Conservation (phyloP, 208 protist genomes). For the Strigomonas galati region DNA sequence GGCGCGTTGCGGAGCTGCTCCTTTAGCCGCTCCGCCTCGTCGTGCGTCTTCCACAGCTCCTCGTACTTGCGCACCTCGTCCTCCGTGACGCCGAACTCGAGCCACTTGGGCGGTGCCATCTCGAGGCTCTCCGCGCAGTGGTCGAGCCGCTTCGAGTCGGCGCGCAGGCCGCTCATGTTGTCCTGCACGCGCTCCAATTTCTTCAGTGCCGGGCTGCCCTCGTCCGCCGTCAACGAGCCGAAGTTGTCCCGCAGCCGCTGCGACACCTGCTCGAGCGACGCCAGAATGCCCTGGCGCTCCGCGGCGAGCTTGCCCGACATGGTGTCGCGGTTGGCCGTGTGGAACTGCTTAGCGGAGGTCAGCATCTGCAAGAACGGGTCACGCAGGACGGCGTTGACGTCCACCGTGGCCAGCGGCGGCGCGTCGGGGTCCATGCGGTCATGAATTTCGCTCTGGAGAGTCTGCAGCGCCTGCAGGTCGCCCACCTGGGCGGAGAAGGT, state of each 20-base stretch:
- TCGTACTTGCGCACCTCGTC: conserved; percentile 65
- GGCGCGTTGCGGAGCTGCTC: conserved; percentile 34
- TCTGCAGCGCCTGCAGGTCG: conserved; percentile 48
- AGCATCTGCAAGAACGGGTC: conserved; percentile 34
- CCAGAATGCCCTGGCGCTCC: conserved; percentile 32
- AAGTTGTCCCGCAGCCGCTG: conserved; percentile 36
- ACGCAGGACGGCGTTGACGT: conserved; percentile 28
- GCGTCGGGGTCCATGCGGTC: conserved; percentile 22
- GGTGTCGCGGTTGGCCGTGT: conserved; percentile 19
- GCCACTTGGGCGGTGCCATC: conserved; percentile 65
- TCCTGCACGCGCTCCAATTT: conserved; percentile 48
- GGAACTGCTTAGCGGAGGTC: conserved; percentile 35
- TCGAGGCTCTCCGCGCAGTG: conserved; percentile 63
- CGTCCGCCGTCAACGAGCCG: conserved; percentile 35
- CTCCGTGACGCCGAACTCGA: conserved; percentile 59
- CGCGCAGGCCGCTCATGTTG: conserved; percentile 21
- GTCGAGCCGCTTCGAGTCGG: conserved; percentile 50
- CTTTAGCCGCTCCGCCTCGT: conserved; percentile 61
- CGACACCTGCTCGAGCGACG: conserved; percentile 20
- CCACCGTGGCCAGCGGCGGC: conserved; percentile 6
- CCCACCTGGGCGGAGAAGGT: conserved; percentile 30
- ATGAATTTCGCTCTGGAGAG: conserved; percentile 29
- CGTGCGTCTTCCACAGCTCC: conserved; percentile 58
- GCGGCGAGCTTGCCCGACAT: conserved; percentile 32
- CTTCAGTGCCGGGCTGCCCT: conserved; percentile 34